Evolutionary conservation across 2,329 filamentous ascomycete genomes (phyloP).

Genomic region (Orbilia ellipsospora): DNA sequence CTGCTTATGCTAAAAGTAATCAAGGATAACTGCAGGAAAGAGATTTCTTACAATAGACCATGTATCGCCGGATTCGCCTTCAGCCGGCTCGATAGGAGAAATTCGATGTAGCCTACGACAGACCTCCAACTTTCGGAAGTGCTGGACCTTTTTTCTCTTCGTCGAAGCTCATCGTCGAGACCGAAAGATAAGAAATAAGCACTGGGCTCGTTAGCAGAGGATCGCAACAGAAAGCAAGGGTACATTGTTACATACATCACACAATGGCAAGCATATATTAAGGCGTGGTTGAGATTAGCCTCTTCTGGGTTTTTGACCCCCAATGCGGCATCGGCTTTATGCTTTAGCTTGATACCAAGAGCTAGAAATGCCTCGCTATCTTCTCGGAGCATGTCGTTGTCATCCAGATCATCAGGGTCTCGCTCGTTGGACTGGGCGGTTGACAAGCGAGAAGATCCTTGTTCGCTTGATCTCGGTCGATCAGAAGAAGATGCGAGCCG

Average conservation of each 20-base stretch:
- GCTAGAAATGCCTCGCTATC: constrained; percentile 42
- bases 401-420: constrained; percentile 22
- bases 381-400: constrained; percentile 36
- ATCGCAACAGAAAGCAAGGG: neutral
- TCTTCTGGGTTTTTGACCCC: constrained; percentile 47
- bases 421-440: constrained; percentile 11
- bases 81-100: constrained; percentile 41
- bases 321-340: constrained; percentile 46
- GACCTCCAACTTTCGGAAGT: constrained; percentile 49
- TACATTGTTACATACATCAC: constrained; percentile 40
- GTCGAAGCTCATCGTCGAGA: constrained; percentile 44
- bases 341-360: constrained; percentile 50
- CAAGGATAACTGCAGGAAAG: neutral
- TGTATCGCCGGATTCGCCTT: constrained; percentile 46
- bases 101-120: constrained; percentile 46
- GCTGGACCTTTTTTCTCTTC: constrained; percentile 40
- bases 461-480: constrained; percentile 42
- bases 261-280: constrained; percentile 50
- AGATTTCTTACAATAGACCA: constrained; percentile 41
- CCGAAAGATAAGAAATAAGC: constrained; percentile 52
- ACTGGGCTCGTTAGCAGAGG: constrained; percentile 13
- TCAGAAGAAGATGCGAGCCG: constrained; percentile 38
- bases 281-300: constrained; percentile 39
- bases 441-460: constrained; percentile 24
- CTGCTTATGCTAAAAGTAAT: neutral